A percentile compares a stretch with the other conserved stretches of the same genome.
Evolutionary conservation across 345 rosid genomes (phyloP).

Genomic region (Citrus maxima): DNA sequence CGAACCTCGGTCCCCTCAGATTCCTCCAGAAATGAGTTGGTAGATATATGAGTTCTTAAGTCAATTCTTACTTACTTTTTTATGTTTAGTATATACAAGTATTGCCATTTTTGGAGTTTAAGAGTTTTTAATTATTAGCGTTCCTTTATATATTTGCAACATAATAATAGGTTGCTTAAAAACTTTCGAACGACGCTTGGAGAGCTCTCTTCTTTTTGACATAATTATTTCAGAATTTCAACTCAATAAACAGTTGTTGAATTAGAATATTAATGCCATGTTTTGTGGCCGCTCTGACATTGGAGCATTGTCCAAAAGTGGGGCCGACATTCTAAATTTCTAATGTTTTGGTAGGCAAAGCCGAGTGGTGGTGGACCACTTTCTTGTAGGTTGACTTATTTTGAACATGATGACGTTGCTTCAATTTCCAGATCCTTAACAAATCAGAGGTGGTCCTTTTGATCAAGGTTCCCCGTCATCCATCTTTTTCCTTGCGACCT

Average conservation of each 20-base stretch:
- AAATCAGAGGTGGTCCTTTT: background rate
- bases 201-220: background rate
- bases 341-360: too few species aligned
- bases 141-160: background rate
- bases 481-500: background rate
- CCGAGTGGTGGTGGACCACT: too few species aligned
- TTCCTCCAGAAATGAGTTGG: constrained; percentile 15
- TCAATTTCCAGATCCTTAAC: background rate
- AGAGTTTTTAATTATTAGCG: background rate
- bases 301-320: background rate
- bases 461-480: background rate
- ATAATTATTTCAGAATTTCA: background rate
- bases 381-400: too few species aligned
- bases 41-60: background rate
- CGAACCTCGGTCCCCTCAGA: constrained; percentile 24
- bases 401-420: background rate
- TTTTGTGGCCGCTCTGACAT: background rate
- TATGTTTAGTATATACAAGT: background rate
- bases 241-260: background rate
- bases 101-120: background rate
- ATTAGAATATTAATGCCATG: background rate
- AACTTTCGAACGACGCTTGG: background rate
- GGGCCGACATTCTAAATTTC: too few species aligned
- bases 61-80: background rate
- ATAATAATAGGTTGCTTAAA: background rate